phyloP scores from a whole-genome alignment of 257 asterid species.

The Solanum sejunctum region DNA sequence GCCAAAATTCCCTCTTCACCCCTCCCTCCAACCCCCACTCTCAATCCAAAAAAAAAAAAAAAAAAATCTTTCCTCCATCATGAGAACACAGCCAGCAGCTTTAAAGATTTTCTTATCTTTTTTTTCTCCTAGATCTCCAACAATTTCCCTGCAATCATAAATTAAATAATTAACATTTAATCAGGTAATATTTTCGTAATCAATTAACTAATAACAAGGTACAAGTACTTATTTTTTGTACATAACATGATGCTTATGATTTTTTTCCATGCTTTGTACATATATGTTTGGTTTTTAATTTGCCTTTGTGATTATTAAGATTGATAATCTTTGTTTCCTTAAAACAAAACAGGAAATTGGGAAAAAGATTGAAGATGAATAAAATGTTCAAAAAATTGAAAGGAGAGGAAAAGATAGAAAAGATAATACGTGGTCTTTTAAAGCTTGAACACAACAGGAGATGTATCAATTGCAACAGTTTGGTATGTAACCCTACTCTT shows the following conservation, averaged over 20 bases:
- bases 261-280: background rate
- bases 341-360: background rate
- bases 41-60: background rate
- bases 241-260: background rate
- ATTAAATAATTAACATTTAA: background rate
- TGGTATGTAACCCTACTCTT: constrained; percentile 26
- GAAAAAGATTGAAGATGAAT: background rate
- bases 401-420: constrained; percentile 60
- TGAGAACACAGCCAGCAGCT: background rate
- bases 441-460: constrained; percentile 64
- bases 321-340: background rate
- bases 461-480: constrained; percentile 81
- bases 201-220: background rate
- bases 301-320: background rate
- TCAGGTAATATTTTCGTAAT: background rate
- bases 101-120: background rate
- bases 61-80: background rate
- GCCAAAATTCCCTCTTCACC: constrained; percentile 64
- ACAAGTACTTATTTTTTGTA: background rate
- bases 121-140: background rate
- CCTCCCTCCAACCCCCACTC: constrained; percentile 4
- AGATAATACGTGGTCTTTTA: constrained; percentile 60
- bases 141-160: background rate
- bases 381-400: constrained; percentile 47
- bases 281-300: background rate